Base-by-base conservation (phyloP, 2,329 filamentous ascomycete species). In the Aspergillus persii region DNA sequence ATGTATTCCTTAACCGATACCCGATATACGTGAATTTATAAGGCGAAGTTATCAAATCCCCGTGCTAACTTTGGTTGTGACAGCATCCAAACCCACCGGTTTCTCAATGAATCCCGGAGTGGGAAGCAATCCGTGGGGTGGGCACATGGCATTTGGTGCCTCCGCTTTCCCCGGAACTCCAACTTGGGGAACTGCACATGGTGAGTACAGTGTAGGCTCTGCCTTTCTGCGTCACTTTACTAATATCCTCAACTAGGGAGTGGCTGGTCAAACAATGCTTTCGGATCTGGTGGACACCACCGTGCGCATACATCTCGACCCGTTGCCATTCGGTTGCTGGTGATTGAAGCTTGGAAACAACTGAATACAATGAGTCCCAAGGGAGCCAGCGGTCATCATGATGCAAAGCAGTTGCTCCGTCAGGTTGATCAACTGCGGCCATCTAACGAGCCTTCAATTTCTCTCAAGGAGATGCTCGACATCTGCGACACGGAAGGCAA, bases 401-500 rank as follows among this genome's bases (percentile, higher is more conserved):
- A 89, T 59, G 82, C 96, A 26, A 80, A 84, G 29, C 77, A 81
- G 23, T 82, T 91, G 51, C 80, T 86, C 36, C 79, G 77, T 31
- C 83, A 92, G 68, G 87, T 92, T 66, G 84, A 88, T 8, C 83
- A 85, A 56, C 81, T 90, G 31, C 86, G 87, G 56, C 79, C 79
- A 36, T 77, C 83, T n/a, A 81, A 81, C 56, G 84, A 88, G 59
- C 75, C 81, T 29, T 71, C 79, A 67, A 86, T 80, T 74, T 81
- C 64, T 74, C 86, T 80, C 69, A 82, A 81, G 29, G 93, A 97
- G 68, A 82, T 98, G 67, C 82, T 94, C 44, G 87, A 90, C 58
- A 89, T 96, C 59, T 95, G 91, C 73, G 94, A 98, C 68, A 96
- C 94, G 0, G 91, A 96, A 72, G 95, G 95, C 58, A 96, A 89